Evolutionary conservation across 257 asterid genomes (phyloP), one percentile per base, ranked within the genome.

Genomic region (Ilex asprella): DNA sequence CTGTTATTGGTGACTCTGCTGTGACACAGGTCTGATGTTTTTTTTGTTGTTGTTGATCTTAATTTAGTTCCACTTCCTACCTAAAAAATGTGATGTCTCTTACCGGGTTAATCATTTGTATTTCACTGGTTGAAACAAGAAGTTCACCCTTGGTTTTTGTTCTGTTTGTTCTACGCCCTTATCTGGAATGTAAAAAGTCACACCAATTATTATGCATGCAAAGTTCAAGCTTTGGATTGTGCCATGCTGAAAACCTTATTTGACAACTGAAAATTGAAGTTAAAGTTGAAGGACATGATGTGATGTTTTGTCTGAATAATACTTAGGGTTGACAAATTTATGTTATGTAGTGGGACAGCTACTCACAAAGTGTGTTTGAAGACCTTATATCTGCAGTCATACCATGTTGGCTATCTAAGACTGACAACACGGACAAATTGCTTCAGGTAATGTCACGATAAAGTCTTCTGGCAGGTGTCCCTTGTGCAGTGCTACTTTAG

Each of bases 391-490:
- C 97, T 66, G 85, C 88, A n/a, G 73, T 89, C 62, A 74, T 93
- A 65, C 99, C 99, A 3, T 82, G 90, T 77, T 93, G 97, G 95
- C 67, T 89, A 64, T 85, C 90, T 61, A 71, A 74, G 77, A 79
- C 83, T 56, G 73, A 76, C 65, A 70, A 82, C 55, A 43, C 69
- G 39, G 95, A 82, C 15, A 76, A 84, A 56, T 69, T 93, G 79
- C 85, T 93, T 70, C 94, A 89, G 99, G 99, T 93, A 79, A 67
- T 70, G 39, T 30, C 47, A 50, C 56, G 39, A 39, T 69, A 39
- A 39, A 53, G 50, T 49, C 58, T 64, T 68, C 60, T 44, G 13
- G 56, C 29, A 52, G 50, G 52, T 55, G 12, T 72, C 16, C 15
- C 32, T 61, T 35, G 41, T 46, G 46, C 4, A 14, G 53, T 51